A percentile compares a stretch with the other conserved stretches of the same genome.
Evolutionary conservation across 1,139 yeast species (phyloP).

Genomic region (Candida sp.): DNA sequence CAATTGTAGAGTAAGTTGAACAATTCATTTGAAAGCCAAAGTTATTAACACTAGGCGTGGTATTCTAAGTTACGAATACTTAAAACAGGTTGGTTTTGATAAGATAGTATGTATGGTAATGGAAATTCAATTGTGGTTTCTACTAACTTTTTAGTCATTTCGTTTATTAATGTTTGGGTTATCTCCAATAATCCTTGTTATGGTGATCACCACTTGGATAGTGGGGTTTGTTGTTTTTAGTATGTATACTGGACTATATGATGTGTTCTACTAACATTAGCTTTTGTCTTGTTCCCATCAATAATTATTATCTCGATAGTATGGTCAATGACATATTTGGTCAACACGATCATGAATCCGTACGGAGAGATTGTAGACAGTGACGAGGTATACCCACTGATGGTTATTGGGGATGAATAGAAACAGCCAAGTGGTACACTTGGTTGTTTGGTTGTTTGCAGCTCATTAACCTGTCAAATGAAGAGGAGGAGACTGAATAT

Average conservation of each 20-base stretch:
- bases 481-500: no score
- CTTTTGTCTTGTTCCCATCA: conserved; percentile 9
- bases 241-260: conserved; percentile 8
- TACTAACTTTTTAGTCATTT: conserved; percentile 6
- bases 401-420: not conserved
- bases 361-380: not conserved
- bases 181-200: conserved; percentile 13
- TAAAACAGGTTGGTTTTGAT: not conserved
- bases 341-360: not conserved
- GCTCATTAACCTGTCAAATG: no score
- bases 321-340: not conserved
- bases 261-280: conserved; percentile 6
- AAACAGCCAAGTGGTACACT: no score
- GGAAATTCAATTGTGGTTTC: not conserved
- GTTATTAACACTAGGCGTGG: not conserved
- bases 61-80: not conserved
- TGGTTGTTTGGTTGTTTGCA: no score
- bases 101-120: not conserved
- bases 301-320: conserved; percentile 3
- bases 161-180: conserved; percentile 16
- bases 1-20: not conserved
- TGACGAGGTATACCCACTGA: not conserved
- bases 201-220: conserved; percentile 8
- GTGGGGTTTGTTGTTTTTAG: conserved; percentile 12
- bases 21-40: not conserved